Conservation (phyloP, 306 rosid species). For the Begonia loranthoides region DNA sequence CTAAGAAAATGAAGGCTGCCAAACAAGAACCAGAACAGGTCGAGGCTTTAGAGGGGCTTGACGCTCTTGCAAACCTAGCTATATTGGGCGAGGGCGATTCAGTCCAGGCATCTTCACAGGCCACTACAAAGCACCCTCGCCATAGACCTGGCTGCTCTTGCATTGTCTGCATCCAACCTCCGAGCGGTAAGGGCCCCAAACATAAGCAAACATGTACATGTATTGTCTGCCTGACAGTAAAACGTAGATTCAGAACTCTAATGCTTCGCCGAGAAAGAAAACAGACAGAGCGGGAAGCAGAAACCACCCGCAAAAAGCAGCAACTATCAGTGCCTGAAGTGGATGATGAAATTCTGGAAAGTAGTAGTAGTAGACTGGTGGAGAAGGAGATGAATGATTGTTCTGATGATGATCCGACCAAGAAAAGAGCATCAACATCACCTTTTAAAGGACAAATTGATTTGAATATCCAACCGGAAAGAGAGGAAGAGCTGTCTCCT, state of each 20-base stretch:
- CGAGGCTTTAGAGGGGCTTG: constrained; percentile 85
- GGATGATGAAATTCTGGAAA: constrained; percentile 42
- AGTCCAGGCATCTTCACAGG: constrained; percentile 67
- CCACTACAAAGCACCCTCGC: constrained; percentile 96
- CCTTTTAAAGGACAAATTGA: constrained; percentile 94
- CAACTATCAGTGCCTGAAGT: constrained; percentile 1
- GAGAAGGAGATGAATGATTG: constrained; percentile 45
- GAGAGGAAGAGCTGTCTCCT: constrained; percentile 93
- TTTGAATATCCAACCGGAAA: constrained; percentile 94
- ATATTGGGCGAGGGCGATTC: constrained; percentile 84
- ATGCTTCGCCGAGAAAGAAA: constrained; percentile 94
- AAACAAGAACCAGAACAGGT: constrained; percentile 67
- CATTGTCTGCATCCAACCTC: constrained; percentile 98
- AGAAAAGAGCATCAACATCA: constrained; percentile 48
- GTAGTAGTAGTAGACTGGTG: constrained; percentile 50
- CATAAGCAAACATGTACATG: constrained; percentile 97
- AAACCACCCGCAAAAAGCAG: constrained; percentile 56
- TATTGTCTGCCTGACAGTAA: constrained; percentile 85
- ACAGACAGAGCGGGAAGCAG: constrained; percentile 84
- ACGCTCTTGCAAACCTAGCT: constrained; percentile 87
- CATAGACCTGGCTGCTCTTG: constrained; percentile 98
- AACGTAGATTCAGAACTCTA: constrained; percentile 86
- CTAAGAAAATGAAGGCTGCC: constrained; percentile 63
- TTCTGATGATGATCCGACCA: constrained; percentile 70
- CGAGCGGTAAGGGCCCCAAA: constrained; percentile 98